Percentiles rank a stretch among this genome's conserved stretches.
Conservation (phyloP, 257 asterid genomes). For the Fraxinus pennsylvanica region DNA sequence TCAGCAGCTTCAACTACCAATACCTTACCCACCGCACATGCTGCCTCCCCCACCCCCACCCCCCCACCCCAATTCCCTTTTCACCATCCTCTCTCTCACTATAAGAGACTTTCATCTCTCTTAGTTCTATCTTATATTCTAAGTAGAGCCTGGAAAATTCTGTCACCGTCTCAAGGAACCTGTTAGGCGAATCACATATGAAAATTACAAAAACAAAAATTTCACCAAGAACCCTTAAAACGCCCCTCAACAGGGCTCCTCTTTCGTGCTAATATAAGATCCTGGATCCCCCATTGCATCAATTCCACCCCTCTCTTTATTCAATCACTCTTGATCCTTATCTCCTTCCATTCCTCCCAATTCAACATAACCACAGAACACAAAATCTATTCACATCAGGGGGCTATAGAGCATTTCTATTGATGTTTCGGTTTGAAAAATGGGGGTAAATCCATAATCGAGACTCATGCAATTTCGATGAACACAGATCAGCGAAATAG, state of each 20-base stretch:
- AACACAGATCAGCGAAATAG: neutral
- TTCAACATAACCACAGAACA: neutral
- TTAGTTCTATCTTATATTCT: too few species aligned
- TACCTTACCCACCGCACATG: too few species aligned
- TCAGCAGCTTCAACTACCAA: too few species aligned
- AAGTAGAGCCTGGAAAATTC: too few species aligned
- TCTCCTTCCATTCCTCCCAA: neutral
- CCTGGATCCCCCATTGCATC: neutral
- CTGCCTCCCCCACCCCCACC: too few species aligned
- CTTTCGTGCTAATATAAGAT: neutral
- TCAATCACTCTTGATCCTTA: neutral
- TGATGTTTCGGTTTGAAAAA: neutral
- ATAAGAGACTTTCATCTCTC: too few species aligned
- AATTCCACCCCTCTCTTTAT: neutral
- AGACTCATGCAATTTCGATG: neutral
- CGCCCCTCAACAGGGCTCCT: neutral
- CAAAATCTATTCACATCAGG: neutral
- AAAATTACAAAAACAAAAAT: neutral
- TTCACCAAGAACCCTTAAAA: neutral
- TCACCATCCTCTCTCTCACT: too few species aligned
- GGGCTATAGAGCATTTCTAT: neutral
- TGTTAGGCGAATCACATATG: too few species aligned
- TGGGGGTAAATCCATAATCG: neutral
- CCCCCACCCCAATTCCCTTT: too few species aligned
- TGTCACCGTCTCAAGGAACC: too few species aligned